Evolutionary conservation across 345 rosid species (phyloP).

Genomic region (Citrus maxima): DNA sequence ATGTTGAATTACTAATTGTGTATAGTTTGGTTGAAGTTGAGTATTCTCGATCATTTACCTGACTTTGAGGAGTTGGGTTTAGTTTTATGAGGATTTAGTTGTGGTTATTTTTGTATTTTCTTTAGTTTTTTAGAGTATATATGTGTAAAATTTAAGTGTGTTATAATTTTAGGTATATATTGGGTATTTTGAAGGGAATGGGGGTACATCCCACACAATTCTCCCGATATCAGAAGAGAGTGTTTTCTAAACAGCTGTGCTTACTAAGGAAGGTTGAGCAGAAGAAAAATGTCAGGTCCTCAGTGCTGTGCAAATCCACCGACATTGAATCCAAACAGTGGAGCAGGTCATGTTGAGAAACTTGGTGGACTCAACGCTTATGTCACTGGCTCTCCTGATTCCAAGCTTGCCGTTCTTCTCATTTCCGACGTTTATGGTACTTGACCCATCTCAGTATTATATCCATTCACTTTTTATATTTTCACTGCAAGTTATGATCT

Average conservation of each 20-base stretch:
- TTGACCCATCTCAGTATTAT: neutral
- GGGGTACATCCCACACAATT: too few relatives aligned
- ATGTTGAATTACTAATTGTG: too few relatives aligned
- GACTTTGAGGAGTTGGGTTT: too few relatives aligned
- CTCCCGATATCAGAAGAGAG: neutral
- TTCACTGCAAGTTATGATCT: neutral
- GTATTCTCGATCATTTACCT: too few relatives aligned
- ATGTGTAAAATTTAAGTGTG: too few relatives aligned
- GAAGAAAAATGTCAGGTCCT: conserved; percentile 32
- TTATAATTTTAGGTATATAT: too few relatives aligned
- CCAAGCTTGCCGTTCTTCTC: conserved; percentile 36
- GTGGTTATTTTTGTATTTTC: too few relatives aligned
- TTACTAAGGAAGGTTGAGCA: too few relatives aligned
- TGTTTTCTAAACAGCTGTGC: neutral
- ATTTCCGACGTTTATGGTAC: conserved; percentile 53
- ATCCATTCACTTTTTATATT: neutral
- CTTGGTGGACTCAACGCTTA: conserved; percentile 39
- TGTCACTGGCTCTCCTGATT: conserved; percentile 28
- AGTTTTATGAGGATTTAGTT: too few relatives aligned
- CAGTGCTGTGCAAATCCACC: conserved; percentile 54
- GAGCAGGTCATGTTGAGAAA: conserved; percentile 30
- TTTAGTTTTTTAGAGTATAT: too few relatives aligned
- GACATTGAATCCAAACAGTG: conserved; percentile 20
- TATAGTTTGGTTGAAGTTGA: too few relatives aligned
- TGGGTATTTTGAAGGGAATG: too few relatives aligned